These are phyloP conservation scores for Dioscorea dumetorum DNA, from an alignment of 106 monocot species.

Conservation along the genomic window DNA sequence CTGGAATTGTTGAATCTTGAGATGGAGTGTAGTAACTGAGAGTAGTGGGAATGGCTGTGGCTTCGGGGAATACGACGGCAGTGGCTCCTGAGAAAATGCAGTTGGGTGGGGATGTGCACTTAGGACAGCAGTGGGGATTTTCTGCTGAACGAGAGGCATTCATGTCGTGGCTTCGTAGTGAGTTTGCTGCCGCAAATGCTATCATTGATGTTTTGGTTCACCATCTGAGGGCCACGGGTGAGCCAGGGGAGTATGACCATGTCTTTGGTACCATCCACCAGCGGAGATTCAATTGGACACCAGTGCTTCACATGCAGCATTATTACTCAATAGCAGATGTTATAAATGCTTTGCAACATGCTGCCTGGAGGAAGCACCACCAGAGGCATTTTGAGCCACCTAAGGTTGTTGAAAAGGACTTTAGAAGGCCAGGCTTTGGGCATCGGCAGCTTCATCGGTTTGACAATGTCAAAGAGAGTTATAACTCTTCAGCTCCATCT, in stretches of 20 bases:
- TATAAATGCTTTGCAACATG: conserved; percentile 40
- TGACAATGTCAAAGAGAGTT: conserved; percentile 16
- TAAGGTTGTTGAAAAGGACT: conserved; percentile 19
- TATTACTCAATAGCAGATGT: conserved; percentile 53
- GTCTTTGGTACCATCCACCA: conserved; percentile 1
- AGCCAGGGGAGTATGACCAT: conserved; percentile 4
- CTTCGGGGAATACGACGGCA: neutral
- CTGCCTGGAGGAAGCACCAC: conserved; percentile 37
- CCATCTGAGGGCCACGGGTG: neutral
- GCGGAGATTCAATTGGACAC: conserved; percentile 6
- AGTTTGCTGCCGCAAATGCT: conserved; percentile 10
- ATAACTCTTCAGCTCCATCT: neutral
- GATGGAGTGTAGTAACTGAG: neutral
- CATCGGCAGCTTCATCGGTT: conserved; percentile 17
- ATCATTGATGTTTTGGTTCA: conserved; percentile 8
- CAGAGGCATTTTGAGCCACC: conserved; percentile 20
- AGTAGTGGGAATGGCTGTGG: neutral
- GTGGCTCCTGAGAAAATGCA: neutral
- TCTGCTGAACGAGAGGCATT: neutral
- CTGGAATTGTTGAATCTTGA: neutral
- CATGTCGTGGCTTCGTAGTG: neutral
- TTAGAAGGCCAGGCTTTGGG: conserved; percentile 11
- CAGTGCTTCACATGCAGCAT: conserved; percentile 68
- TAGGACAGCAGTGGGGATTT: conserved; percentile 17
- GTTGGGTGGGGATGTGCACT: neutral